phyloP scores from a whole-genome alignment of 2,329 filamentous ascomycete species.

The Blastomyces gilchristii region DNA sequence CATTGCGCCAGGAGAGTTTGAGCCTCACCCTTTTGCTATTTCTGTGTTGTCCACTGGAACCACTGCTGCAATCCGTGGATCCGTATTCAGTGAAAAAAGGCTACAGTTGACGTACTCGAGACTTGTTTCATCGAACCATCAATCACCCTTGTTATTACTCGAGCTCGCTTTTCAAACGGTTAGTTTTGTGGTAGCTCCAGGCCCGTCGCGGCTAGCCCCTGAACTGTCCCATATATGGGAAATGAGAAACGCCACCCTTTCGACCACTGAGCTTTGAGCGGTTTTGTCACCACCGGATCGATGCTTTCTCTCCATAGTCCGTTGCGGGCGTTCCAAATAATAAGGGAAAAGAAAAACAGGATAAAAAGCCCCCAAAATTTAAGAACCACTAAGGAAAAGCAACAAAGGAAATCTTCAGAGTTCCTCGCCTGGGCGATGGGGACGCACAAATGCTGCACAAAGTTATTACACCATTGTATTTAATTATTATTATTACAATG shows the following conservation, averaged over 20 bases:
- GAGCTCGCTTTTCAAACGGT: neutral
- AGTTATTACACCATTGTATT: constrained; percentile 1
- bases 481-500: neutral
- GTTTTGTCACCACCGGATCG: neutral
- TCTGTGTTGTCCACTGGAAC: neutral
- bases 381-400: neutral
- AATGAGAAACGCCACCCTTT: constrained; percentile 18
- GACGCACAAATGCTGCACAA: neutral
- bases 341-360: neutral
- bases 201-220: constrained; percentile 5
- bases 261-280: neutral
- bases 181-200: neutral
- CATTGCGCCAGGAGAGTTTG: neutral
- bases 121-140: constrained; percentile 1
- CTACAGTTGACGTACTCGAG: neutral
- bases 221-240: constrained; percentile 12
- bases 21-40: neutral
- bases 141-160: no score
- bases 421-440: neutral
- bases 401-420: neutral
- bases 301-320: neutral
- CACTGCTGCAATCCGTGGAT: neutral
- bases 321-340: neutral
- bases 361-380: neutral
- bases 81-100: neutral